These are phyloP conservation scores for Rauvolfia tetraphylla DNA, from an alignment of 257 asterid genomes.

Conservation along the genomic window DNA sequence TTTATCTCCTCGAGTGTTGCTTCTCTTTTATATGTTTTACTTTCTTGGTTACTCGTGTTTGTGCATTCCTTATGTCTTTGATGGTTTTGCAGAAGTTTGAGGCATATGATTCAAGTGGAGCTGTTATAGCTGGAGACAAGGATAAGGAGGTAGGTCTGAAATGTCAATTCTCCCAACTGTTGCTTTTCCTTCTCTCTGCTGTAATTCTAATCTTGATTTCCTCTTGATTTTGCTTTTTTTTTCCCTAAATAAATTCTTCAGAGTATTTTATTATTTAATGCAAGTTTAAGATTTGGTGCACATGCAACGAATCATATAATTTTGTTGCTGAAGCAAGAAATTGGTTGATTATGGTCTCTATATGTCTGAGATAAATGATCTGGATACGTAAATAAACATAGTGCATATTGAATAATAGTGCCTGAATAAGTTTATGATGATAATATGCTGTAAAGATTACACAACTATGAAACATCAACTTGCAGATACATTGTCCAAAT, in stretches of 20 bases:
- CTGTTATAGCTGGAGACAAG: slow-evolving; percentile 79
- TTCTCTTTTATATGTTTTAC: not conserved
- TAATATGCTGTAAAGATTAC: not conserved
- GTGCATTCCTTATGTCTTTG: not conserved
- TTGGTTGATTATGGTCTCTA: not conserved
- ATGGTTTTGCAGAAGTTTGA: slow-evolving; percentile 67
- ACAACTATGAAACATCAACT: not conserved
- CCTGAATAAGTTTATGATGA: not conserved
- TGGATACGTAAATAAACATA: not conserved
- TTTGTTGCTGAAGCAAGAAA: not conserved
- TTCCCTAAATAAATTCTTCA: not conserved
- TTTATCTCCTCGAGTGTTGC: not conserved
- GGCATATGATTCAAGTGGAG: slow-evolving; percentile 73
- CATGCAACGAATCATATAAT: not conserved
- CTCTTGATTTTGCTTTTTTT: not conserved
- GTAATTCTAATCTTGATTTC: not conserved
- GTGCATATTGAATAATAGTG: not conserved
- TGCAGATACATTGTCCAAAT: no score
- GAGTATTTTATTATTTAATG: not conserved
- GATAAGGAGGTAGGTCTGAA: slow-evolving; percentile 66
- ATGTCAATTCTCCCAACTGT: slow-evolving; percentile 9
- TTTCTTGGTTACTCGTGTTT: not conserved
- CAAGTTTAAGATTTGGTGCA: not conserved
- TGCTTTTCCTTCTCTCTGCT: not conserved
- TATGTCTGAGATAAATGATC: not conserved